Conservation (phyloP, 495 filamentous ascomycete species). For the Saxispiralis lemnorum region DNA sequence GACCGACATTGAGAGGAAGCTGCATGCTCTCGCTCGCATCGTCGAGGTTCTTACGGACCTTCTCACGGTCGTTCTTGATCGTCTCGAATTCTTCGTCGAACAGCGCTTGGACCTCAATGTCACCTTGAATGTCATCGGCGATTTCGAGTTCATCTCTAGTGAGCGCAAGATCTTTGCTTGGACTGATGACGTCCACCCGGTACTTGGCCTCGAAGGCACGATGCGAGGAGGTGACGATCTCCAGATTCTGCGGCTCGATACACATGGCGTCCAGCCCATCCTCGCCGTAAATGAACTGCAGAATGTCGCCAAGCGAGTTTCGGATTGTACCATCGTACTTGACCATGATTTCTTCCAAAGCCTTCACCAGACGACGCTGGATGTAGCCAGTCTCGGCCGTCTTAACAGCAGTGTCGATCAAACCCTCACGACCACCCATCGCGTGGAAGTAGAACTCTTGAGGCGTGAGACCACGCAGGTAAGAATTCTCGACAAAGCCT, state of each 20-base stretch:
- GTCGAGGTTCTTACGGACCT: conserved; percentile 44
- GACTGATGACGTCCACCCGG: conserved; percentile 89
- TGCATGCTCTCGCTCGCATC: conserved; percentile 69
- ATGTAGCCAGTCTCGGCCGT: conserved; percentile 99
- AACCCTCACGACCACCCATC: conserved; percentile 98
- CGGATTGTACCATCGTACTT: conserved; percentile 96
- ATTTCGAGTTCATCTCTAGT: conserved; percentile 64
- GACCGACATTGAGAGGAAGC: conserved; percentile 75
- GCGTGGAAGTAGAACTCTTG: conserved; percentile 99
- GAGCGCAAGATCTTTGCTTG: conserved; percentile 29
- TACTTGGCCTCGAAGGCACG: conserved; percentile 58
- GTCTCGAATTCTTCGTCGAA: conserved; percentile 82
- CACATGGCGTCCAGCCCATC: conserved; percentile 80
- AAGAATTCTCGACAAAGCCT: conserved; percentile 98
- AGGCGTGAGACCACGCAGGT: conserved; percentile 85
- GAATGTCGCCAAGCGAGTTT: conserved; percentile 89
- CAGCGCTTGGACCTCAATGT: conserved; percentile 63
- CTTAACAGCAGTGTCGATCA: conserved; percentile 99
- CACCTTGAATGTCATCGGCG: conserved; percentile 70
- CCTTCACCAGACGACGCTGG: conserved; percentile 93
- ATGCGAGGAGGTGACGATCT: conserved; percentile 61
- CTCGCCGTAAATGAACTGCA: conserved; percentile 96
- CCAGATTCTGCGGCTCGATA: conserved; percentile 82
- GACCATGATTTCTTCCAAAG: conserved; percentile 89
- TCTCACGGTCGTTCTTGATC: conserved; percentile 52